Evolutionary conservation across 2,329 filamentous ascomycete genomes (phyloP), one percentile per base, ranked within the genome.

Genomic region (Sporothrix euskadiensis): DNA sequence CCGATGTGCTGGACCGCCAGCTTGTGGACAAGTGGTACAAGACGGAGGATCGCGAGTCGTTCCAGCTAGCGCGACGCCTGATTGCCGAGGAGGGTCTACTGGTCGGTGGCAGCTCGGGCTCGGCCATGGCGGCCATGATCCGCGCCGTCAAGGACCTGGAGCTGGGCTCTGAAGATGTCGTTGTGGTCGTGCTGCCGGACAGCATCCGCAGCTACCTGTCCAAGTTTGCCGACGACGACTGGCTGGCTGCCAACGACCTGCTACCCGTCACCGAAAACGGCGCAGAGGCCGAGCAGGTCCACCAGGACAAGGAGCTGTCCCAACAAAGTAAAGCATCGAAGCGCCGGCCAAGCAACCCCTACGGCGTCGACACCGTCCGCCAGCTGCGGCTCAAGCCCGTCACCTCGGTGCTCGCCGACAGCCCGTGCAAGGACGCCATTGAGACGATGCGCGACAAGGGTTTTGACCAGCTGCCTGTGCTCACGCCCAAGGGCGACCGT

Each of bases 181-280:
- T 98, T 0, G 96, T 99, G 39, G 94, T 98, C 39, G 85, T 99
- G 71, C 86, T 98, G 22, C 97, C 96, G 0, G 96, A 99, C 82
- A 97, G 94, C 84, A 98, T 99, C 80, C 89, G 96, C 79, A 98
- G 94, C 83, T 99, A 99, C 82, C 89, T 99, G 35, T 95, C 92
- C 84, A 99, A 99, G 88, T 99, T 99, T 81, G 94, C 94, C 77
- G 96, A 99, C 81, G 97, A 99, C 80, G 96, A 98, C 85, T 99
- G 96, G 97, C 90, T 99, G 73, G 94, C 94, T 14, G 96, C 96
- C 76, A 99, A 99, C 83, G 92, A 95, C 81, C 92, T 99, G 32
- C 88, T 98, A 35, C 89, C 93, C n/a, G 78, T 80, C 41, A 74
- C 78, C 16, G 80, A 83, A 76, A 82, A 83, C 75, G 84, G 82